A percentile compares a stretch with the other conserved stretches of the same genome.
Evolutionary conservation across 345 rosid species (phyloP).

Genomic region (Eucalyptus sideroxylon): DNA sequence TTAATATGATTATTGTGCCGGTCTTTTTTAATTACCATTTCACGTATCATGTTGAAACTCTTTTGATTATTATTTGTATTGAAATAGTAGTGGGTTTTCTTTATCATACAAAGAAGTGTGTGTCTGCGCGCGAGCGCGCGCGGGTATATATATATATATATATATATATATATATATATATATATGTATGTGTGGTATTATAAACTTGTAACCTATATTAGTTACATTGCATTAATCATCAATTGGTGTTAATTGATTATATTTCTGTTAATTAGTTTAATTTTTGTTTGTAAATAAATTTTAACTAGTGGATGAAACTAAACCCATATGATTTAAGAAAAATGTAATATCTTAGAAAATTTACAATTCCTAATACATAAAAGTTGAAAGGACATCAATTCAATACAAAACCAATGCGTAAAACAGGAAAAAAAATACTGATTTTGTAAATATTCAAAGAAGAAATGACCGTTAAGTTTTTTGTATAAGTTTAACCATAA

Average conservation of each 20-base stretch:
- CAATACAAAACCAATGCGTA: background rate
- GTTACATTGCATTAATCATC: background rate
- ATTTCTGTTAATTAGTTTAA: background rate
- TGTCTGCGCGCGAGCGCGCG: rapidly evolving
- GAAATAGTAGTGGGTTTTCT: background rate
- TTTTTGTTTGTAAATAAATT: background rate
- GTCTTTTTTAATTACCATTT: background rate
- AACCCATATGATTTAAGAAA: background rate
- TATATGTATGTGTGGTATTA: too few relatives aligned
- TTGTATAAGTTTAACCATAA: background rate
- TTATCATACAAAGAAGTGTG: too few relatives aligned
- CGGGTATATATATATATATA: too few relatives aligned
- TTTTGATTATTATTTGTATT: background rate
- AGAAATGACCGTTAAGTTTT: background rate
- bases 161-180: too few relatives aligned
- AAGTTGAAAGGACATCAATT: background rate
- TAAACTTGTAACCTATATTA: too few relatives aligned
- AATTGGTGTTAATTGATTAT: background rate
- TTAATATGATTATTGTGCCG: background rate
- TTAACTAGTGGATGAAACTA: background rate
- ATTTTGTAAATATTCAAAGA: background rate
- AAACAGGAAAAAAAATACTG: background rate
- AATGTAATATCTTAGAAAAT: background rate
- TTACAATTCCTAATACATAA: background rate
- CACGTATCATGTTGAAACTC: background rate